Percentiles rank a stretch among this genome's conserved stretches.
Evolutionary conservation across 2,329 filamentous ascomycete genomes (phyloP).

Genomic region (Boeremia exigua): DNA sequence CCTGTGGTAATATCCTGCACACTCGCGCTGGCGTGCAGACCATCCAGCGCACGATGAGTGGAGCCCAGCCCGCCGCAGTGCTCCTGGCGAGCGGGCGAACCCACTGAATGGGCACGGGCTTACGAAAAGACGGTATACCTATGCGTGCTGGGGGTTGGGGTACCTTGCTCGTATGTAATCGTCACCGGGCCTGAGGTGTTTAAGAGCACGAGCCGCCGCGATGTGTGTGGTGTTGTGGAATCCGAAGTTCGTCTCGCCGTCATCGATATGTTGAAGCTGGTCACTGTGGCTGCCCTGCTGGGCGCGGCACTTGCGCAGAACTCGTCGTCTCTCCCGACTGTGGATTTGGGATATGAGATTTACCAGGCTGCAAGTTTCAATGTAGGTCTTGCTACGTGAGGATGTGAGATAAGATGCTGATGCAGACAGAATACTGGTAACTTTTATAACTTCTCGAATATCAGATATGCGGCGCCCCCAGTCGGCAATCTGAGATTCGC

Average conservation of each 20-base stretch:
- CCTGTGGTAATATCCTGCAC: not conserved
- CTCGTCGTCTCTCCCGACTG: slow-evolving; percentile 47
- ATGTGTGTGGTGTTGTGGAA: not conserved
- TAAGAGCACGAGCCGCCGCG: slow-evolving; percentile 5
- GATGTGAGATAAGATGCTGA: slow-evolving; percentile 9
- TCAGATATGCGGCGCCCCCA: slow-evolving; percentile 62
- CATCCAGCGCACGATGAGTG: not conserved
- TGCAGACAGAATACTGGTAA: slow-evolving; percentile 42
- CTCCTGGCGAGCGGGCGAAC: not conserved
- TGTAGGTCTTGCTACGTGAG: slow-evolving; percentile 33
- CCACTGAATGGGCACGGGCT: not conserved
- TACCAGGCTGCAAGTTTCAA: slow-evolving; percentile 57
- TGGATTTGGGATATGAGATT: slow-evolving; percentile 62
- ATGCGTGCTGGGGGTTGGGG: slow-evolving; percentile 1
- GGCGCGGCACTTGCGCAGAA: slow-evolving; percentile 34
- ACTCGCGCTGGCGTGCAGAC: not conserved
- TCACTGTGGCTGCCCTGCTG: slow-evolving; percentile 29
- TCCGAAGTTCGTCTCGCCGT: not conserved
- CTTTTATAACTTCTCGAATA: slow-evolving; percentile 63
- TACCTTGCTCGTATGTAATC: slow-evolving; percentile 5
- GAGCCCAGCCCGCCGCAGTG: not conserved
- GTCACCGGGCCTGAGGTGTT: not conserved
- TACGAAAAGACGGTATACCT: not conserved
- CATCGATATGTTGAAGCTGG: slow-evolving; percentile 29
- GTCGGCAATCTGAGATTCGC: slow-evolving; percentile 59